phyloP scores from a whole-genome alignment of 1,284 basidiomycete genomes.

The Ganoderma sinense region DNA sequence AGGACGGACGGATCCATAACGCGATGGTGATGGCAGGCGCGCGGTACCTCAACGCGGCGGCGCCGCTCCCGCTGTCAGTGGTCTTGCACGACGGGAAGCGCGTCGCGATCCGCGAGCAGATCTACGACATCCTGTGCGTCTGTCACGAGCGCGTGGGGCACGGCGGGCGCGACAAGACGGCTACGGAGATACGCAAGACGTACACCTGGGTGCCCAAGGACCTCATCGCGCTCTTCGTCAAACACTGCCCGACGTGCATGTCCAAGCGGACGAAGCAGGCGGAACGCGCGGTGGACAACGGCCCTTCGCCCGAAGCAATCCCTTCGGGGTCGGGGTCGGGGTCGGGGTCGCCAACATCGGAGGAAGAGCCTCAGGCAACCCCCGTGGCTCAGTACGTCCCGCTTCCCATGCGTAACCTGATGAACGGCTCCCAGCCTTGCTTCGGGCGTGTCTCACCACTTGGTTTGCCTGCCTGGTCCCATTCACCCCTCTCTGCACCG shows the following conservation, averaged over 20 bases:
- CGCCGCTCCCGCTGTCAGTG: constrained; percentile 38
- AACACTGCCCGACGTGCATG: constrained; percentile 75
- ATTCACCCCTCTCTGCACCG: neutral
- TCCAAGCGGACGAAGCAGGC: constrained; percentile 46
- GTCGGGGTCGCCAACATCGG: neutral
- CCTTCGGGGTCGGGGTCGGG: neutral
- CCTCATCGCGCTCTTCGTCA: constrained; percentile 78
- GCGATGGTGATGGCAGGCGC: constrained; percentile 14
- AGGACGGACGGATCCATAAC: neutral
- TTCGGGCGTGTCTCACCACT: neutral
- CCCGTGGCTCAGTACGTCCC: neutral
- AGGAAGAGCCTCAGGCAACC: too few species aligned
- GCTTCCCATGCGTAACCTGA: neutral
- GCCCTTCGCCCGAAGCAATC: neutral
- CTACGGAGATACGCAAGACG: constrained; percentile 61
- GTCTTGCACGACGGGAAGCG: constrained; percentile 73
- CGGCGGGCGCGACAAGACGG: constrained; percentile 81
- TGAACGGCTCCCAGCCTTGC: neutral
- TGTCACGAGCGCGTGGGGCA: constrained; percentile 74
- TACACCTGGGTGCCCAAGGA: constrained; percentile 87
- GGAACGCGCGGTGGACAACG: neutral
- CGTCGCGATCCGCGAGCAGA: constrained; percentile 76
- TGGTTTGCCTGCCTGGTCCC: neutral
- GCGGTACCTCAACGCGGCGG: constrained; percentile 6
- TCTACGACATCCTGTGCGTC: constrained; percentile 78